Conservation (phyloP, 306 rosid genomes). For the Begonia fuchsioides region DNA sequence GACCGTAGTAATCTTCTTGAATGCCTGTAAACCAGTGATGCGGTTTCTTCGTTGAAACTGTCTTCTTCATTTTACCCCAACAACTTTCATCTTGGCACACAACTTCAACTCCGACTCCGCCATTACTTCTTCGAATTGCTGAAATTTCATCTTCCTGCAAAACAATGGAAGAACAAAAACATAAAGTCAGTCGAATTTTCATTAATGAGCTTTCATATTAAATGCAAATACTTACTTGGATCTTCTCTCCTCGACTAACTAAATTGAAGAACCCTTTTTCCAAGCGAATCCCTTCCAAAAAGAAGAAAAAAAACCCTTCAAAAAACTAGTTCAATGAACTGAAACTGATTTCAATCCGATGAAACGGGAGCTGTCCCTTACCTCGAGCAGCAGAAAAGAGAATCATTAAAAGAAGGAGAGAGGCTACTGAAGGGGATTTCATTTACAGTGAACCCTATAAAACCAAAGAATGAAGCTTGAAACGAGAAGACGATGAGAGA, state of each 20-base stretch:
- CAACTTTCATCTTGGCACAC: constrained; percentile 27
- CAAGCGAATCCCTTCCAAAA: constrained; percentile 55
- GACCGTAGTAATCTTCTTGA: constrained; percentile 73
- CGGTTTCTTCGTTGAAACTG: constrained; percentile 40
- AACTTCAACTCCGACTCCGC: no score
- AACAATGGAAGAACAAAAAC: background rate
- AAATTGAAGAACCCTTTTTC: constrained; percentile 21
- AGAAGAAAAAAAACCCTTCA: constrained; percentile 1
- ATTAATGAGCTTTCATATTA: background rate
- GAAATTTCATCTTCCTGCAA: constrained; percentile 14
- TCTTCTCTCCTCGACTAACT: constrained; percentile 18
- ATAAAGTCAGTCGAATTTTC: background rate
- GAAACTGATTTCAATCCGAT: no score
- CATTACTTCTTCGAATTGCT: no score
- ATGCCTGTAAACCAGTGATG: constrained; percentile 36
- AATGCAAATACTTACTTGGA: constrained; percentile 23
- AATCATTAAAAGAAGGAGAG: constrained; percentile 44
- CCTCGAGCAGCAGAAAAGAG: constrained; percentile 49
- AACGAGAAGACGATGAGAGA: constrained; percentile 1
- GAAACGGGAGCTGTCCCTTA: constrained; percentile 8
- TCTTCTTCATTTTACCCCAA: constrained; percentile 58
- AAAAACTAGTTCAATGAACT: no score
- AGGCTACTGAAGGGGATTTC: constrained; percentile 25
- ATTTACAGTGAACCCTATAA: constrained; percentile 17
- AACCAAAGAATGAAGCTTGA: constrained; percentile 2